These are phyloP conservation scores for Neovahlkampfia damariscottae DNA, from an alignment of 78 protist species.

Conservation along the genomic window DNA sequence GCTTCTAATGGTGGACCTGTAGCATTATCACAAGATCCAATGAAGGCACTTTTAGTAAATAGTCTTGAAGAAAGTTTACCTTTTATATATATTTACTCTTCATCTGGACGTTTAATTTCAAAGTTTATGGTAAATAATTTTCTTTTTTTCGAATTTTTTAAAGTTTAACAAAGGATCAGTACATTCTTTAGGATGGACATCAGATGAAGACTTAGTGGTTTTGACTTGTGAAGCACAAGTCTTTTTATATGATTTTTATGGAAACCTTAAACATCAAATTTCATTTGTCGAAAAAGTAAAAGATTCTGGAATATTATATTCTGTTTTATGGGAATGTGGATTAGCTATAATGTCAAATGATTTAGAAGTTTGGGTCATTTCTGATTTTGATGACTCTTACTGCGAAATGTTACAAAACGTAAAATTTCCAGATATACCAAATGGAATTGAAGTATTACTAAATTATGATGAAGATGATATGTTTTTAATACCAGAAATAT, in stretches of 20 bases:
- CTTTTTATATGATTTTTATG: not conserved
- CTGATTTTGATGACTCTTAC: not conserved
- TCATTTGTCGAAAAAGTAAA: not conserved
- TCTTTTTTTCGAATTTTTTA: not conserved
- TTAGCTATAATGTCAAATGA: not conserved
- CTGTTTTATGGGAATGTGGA: not conserved
- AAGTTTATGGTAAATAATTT: not conserved
- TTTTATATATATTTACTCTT: not conserved
- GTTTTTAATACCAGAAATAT: too few species aligned
- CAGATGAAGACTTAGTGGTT: not conserved
- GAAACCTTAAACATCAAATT: not conserved
- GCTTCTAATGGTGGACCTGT: too few species aligned
- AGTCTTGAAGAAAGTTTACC: too few species aligned
- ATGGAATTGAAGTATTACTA: too few species aligned
- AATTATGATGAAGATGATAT: too few species aligned
- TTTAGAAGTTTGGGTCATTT: not conserved
- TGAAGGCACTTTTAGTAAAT: too few species aligned
- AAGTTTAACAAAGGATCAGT: not conserved
- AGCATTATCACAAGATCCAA: too few species aligned
- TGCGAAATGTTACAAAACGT: not conserved
- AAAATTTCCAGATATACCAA: too few species aligned
- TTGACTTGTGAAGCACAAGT: not conserved
- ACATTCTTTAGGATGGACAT: not conserved
- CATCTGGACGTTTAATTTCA: not conserved
- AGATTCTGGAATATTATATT: not conserved